phyloP scores from a whole-genome alignment of 345 rosid species.

The Sonneratia caseolaris region DNA sequence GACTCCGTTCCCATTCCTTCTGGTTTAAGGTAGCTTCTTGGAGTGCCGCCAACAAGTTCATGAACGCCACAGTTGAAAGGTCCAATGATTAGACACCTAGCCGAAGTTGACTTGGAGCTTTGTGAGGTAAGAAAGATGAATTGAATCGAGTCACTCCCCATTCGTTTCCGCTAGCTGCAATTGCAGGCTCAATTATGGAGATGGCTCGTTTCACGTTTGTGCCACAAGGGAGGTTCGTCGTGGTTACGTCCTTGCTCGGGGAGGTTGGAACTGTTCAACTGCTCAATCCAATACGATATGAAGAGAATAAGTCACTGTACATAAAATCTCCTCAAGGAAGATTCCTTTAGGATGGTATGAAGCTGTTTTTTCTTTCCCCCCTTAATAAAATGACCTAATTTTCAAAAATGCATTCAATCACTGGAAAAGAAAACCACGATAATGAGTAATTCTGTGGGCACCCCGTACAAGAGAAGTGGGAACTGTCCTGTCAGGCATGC shows the following conservation, averaged over 20 bases:
- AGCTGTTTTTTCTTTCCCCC: too few relatives aligned
- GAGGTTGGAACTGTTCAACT: not conserved
- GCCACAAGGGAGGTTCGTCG: too few relatives aligned
- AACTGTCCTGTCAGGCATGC: not conserved
- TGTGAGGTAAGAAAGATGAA: not conserved
- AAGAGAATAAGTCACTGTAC: too few relatives aligned
- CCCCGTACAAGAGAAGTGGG: not conserved
- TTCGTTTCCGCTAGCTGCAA: not conserved
- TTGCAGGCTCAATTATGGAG: not conserved
- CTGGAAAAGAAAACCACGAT: too few relatives aligned
- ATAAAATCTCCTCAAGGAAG: too few relatives aligned
- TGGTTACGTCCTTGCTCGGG: not conserved
- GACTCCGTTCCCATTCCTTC: too few relatives aligned
- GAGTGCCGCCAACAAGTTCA: not conserved
- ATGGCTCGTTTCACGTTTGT: not conserved
- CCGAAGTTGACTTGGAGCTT: not conserved
- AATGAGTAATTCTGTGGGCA: too few relatives aligned
- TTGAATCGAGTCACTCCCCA: not conserved
- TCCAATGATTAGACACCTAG: not conserved
- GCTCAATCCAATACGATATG: too few relatives aligned
- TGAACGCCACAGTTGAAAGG: not conserved
- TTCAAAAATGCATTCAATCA: too few relatives aligned
- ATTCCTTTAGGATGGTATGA: too few relatives aligned
- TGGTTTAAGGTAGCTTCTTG: not conserved
- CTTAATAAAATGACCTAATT: too few relatives aligned